These are phyloP conservation scores for Lachnellula subtilissima DNA, from an alignment of 2,329 filamentous ascomycete genomes.

Conservation along the genomic window DNA sequence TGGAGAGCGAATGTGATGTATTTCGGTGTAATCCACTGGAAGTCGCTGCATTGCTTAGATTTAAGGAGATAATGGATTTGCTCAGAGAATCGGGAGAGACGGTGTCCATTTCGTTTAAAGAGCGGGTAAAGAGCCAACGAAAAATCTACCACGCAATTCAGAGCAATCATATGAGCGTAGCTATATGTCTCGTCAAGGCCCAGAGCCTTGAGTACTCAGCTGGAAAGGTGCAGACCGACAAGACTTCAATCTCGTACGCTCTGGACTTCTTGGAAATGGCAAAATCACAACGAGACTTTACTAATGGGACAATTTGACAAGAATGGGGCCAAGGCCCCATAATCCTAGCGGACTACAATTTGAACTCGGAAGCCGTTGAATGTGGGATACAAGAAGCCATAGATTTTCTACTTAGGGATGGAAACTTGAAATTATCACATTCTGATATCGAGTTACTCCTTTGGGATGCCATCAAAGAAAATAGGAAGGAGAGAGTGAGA, in stretches of 20 bases:
- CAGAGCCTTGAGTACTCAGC: background rate
- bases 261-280: background rate
- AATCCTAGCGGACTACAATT: background rate
- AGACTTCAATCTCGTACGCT: background rate
- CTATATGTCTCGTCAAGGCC: background rate
- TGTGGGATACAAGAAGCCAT: background rate
- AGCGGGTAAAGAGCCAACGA: background rate
- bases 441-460: background rate
- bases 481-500: background rate
- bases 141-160: background rate
- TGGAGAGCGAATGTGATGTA: background rate
- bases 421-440: background rate
- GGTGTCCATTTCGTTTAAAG: background rate
- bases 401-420: background rate
- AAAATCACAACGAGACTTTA: background rate
- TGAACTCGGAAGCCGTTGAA: background rate
- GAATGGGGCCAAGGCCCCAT: background rate
- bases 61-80: background rate
- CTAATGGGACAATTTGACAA: background rate
- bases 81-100: background rate
- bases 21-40: background rate
- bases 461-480: background rate
- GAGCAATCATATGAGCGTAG: background rate
- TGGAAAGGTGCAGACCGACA: background rate
- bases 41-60: background rate